Conservation (phyloP, 148 eudicot species). For the Amaranthus palmeri region DNA sequence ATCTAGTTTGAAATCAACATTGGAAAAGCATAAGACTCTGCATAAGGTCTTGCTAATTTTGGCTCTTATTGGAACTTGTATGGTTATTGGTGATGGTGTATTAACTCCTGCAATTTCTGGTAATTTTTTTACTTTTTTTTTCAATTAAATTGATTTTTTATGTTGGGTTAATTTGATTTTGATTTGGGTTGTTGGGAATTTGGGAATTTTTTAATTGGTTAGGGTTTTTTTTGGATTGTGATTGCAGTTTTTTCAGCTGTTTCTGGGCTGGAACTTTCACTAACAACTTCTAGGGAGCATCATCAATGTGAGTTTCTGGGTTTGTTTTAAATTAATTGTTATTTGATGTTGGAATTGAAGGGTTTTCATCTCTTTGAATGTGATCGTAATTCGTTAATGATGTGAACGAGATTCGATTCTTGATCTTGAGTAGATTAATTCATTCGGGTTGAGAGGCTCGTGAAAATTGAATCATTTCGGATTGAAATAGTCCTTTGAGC, state of each 20-base stretch:
- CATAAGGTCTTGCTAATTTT: slow-evolving; percentile 53
- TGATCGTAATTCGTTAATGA: not conserved
- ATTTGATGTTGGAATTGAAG: not conserved
- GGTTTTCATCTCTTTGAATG: not conserved
- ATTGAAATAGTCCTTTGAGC: too few relatives aligned
- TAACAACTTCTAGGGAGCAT: slow-evolving; percentile 18
- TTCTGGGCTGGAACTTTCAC: slow-evolving; percentile 30
- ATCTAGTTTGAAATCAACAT: slow-evolving; percentile 41
- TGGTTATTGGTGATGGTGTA: slow-evolving; percentile 77
- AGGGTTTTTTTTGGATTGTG: not conserved
- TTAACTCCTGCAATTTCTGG: slow-evolving; percentile 81
- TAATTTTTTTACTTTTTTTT: slow-evolving; percentile 12
- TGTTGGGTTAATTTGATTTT: not conserved
- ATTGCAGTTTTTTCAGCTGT: slow-evolving; percentile 31
- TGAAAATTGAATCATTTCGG: too few relatives aligned
- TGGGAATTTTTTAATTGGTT: not conserved
- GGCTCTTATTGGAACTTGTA: slow-evolving; percentile 75
- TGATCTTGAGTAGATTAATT: too few relatives aligned
- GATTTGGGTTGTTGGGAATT: not conserved
- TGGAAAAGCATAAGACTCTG: slow-evolving; percentile 48
- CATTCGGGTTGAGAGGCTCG: too few relatives aligned
- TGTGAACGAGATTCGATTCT: too few relatives aligned
- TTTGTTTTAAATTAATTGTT: not conserved
- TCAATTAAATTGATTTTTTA: not conserved
- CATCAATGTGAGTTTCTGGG: slow-evolving; percentile 27